phyloP scores from a whole-genome alignment of 768 basidiomycete genomes.

The Psilocybe sp. region DNA sequence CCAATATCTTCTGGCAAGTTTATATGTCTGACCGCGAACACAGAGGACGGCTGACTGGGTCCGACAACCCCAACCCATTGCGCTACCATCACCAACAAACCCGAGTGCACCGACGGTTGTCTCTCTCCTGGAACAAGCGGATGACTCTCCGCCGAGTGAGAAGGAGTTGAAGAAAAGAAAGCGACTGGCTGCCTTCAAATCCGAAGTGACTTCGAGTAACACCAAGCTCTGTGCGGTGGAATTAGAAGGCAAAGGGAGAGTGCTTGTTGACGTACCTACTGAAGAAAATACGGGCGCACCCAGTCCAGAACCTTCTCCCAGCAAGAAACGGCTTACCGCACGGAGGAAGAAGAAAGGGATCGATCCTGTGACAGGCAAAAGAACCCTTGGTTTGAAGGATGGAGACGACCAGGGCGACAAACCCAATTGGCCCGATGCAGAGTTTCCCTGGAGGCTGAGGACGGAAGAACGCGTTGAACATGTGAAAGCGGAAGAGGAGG shows the following conservation, averaged over 20 bases:
- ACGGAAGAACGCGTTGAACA: slow-evolving; percentile 51
- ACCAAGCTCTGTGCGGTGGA: slow-evolving; percentile 58
- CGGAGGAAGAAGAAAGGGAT: slow-evolving; percentile 52
- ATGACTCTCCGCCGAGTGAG: slow-evolving; percentile 44
- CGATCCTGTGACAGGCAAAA: slow-evolving; percentile 33
- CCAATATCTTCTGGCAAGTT: background rate
- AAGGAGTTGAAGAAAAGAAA: slow-evolving; percentile 65
- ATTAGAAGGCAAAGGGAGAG: slow-evolving; percentile 66
- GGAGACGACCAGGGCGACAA: slow-evolving; percentile 36
- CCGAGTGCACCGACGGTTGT: slow-evolving; percentile 43
- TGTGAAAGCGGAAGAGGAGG: slow-evolving; percentile 53
- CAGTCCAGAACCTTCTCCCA: slow-evolving; percentile 27
- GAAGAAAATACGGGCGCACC: slow-evolving; percentile 30
- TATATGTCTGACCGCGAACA: slow-evolving; percentile 13
- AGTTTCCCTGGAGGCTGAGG: slow-evolving; percentile 76
- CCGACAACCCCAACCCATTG: slow-evolving; percentile 50
- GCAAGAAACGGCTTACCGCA: slow-evolving; percentile 37
- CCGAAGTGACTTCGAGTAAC: slow-evolving; percentile 29
- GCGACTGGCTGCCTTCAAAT: slow-evolving; percentile 67
- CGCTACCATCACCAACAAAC: slow-evolving; percentile 34
- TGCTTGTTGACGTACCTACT: slow-evolving; percentile 57
- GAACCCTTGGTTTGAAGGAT: slow-evolving; percentile 15
- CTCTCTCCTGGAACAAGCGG: slow-evolving; percentile 35
- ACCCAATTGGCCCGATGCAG: slow-evolving; percentile 77
- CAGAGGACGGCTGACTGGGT: slow-evolving; percentile 64